A percentile compares a stretch with the other conserved stretches of the same genome.
phyloP scores from a whole-genome alignment of 129 eudicot species.

The Apium graveolens region DNA sequence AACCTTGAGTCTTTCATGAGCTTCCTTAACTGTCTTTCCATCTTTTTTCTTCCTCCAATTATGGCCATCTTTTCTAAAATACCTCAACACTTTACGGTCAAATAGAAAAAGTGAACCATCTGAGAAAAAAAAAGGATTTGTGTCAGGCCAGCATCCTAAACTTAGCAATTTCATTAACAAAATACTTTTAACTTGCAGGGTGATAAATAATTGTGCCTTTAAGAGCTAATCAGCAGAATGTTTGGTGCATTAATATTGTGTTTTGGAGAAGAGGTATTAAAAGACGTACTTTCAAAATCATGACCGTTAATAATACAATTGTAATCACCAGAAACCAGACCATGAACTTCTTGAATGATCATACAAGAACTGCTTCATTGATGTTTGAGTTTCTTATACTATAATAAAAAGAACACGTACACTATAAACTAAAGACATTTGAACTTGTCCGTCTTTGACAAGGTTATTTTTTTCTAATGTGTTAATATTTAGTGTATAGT shows the following conservation, averaged over 20 bases:
- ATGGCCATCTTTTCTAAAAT: slow-evolving; percentile 95
- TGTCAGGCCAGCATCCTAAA: slow-evolving; percentile 18
- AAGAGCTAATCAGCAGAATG: background rate
- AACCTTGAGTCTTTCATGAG: slow-evolving; percentile 98
- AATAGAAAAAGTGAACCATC: slow-evolving; percentile 98
- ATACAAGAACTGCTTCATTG: background rate
- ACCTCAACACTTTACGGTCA: slow-evolving; percentile 92
- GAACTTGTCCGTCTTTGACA: background rate
- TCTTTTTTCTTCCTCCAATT: slow-evolving; percentile 98
- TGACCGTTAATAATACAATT: background rate
- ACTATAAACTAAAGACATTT: background rate
- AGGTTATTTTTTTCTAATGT: background rate
- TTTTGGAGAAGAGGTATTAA: background rate
- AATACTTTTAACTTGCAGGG: background rate
- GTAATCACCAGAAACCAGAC: background rate
- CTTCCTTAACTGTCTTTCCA: slow-evolving; percentile 97
- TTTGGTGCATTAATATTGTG: background rate
- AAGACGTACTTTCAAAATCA: background rate
- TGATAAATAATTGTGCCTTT: background rate
- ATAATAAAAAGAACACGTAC: background rate
- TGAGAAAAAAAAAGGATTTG: slow-evolving; percentile 22
- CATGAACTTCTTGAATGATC: background rate
- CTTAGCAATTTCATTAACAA: background rate
- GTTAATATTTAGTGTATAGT: background rate
- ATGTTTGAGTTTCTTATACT: background rate